phyloP scores from a whole-genome alignment of 768 basidiomycete genomes.

The Megacollybia marginata region DNA sequence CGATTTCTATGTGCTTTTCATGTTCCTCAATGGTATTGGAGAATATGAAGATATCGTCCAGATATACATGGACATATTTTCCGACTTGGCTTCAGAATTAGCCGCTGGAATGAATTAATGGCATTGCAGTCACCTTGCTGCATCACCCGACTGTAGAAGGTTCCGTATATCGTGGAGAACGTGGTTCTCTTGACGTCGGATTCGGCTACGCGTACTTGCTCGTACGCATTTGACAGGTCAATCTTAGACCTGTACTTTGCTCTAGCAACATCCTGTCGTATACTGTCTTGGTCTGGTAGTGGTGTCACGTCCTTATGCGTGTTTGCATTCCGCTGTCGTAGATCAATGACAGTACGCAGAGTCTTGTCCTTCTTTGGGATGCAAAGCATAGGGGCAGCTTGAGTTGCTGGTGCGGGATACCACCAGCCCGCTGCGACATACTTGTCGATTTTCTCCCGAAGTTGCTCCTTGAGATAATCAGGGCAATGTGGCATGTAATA shows the following conservation, averaged over 20 bases:
- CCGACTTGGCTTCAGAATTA: slow-evolving; percentile 32
- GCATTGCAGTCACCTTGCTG: slow-evolving; percentile 41
- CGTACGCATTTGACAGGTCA: slow-evolving; percentile 11
- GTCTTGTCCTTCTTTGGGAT: slow-evolving; percentile 15
- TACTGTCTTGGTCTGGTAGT: slow-evolving; percentile 1
- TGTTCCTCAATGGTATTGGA: slow-evolving; percentile 30
- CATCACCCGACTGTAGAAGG: slow-evolving; percentile 30
- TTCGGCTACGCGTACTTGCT: too few species aligned
- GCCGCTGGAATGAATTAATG: slow-evolving; percentile 34
- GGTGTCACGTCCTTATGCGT: slow-evolving; percentile 10
- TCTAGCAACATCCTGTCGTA: too few species aligned
- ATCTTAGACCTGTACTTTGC: slow-evolving; percentile 12
- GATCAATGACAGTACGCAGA: slow-evolving; percentile 18
- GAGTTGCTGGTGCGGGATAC: slow-evolving; percentile 3
- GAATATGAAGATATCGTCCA: slow-evolving; percentile 18
- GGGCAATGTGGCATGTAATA: slow-evolving; percentile 24
- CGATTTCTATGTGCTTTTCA: slow-evolving; percentile 19
- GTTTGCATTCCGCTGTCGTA: slow-evolving; percentile 18
- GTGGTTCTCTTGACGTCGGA: too few species aligned
- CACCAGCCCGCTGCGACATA: slow-evolving; percentile 19
- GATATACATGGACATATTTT: slow-evolving; percentile 24
- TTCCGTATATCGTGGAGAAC: slow-evolving; percentile 28
- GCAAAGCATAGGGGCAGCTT: slow-evolving; percentile 8
- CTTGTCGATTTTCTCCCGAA: slow-evolving; percentile 4
- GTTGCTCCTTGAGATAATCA: slow-evolving; percentile 5